These are phyloP conservation scores for Aspergillus fumigatus DNA, from an alignment of 2,329 filamentous ascomycete species.

Conservation along the genomic window DNA sequence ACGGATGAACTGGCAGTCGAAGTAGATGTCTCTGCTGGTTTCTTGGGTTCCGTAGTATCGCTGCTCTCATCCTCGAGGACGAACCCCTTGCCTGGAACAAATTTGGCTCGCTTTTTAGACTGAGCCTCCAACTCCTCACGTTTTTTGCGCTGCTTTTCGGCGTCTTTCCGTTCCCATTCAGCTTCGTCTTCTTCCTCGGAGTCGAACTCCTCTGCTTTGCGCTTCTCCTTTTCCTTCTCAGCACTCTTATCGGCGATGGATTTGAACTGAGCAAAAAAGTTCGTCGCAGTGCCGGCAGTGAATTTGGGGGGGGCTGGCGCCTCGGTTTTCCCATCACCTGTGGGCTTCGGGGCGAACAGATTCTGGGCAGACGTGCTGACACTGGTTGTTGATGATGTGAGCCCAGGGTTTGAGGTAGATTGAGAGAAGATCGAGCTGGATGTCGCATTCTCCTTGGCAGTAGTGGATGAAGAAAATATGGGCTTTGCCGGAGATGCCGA, in stretches of 20 bases:
- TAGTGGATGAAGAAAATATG: constrained; percentile 11
- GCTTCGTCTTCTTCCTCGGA: constrained; percentile 50
- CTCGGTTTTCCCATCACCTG: constrained; percentile 4
- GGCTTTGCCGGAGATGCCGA: constrained; percentile 19
- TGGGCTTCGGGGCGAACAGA: constrained; percentile 20
- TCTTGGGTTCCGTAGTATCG: constrained; percentile 17
- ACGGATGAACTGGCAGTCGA: constrained; percentile 19
- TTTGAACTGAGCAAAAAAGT: constrained; percentile 43
- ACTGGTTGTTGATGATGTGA: constrained; percentile 6
- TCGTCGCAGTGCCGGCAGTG: constrained; percentile 21
- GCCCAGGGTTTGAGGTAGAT: constrained; percentile 10
- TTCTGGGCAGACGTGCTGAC: constrained; percentile 10
- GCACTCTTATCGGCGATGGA: constrained; percentile 35
- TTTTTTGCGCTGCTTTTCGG: constrained; percentile 45
- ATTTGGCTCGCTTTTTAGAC: constrained; percentile 29
- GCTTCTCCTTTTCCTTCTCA: constrained; percentile 44
- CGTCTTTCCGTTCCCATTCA: constrained; percentile 45
- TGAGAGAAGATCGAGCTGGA: constrained; percentile 10
- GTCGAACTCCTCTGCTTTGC: constrained; percentile 49
- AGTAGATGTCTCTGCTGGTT: constrained; percentile 14
- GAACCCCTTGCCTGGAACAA: constrained; percentile 30
- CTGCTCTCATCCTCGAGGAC: constrained; percentile 24
- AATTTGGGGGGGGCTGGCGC: constrained; percentile 29
- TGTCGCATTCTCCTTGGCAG: constrained; percentile 7
- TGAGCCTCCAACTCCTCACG: constrained; percentile 37